These are phyloP conservation scores for Acidomyces sp. DNA, from an alignment of 495 filamentous ascomycete genomes.

Conservation along the genomic window DNA sequence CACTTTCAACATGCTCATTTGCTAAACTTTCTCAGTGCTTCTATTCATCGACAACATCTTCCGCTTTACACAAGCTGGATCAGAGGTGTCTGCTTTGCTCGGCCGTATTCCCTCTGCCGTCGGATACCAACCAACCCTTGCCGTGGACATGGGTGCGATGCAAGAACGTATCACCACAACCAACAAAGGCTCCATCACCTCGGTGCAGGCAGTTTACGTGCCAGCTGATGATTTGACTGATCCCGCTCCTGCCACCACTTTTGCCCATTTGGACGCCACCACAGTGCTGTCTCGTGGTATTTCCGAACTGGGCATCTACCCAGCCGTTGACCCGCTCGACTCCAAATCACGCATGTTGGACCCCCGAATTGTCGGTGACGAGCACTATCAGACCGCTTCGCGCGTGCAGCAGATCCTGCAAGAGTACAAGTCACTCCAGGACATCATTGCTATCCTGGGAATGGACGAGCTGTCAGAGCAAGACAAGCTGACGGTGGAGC, in stretches of 20 bases:
- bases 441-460: constrained; percentile 99
- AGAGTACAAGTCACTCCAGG: constrained; percentile 99
- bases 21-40: constrained; percentile 48
- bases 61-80: constrained; percentile 98
- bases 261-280: constrained; percentile 99
- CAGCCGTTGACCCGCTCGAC: constrained; percentile 97
- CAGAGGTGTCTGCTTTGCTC: constrained; percentile 97
- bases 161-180: constrained; percentile 99
- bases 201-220: constrained; percentile 99
- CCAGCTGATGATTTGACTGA: constrained; percentile 99
- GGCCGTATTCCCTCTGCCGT: constrained; percentile 99
- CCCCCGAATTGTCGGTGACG: constrained; percentile 91
- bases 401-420: constrained; percentile 97
- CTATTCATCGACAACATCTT: constrained; percentile 99
- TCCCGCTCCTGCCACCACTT: constrained; percentile 97
- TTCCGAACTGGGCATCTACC: constrained; percentile 99
- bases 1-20: constrained; percentile 4
- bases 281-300: constrained; percentile 99
- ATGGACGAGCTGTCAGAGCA: constrained; percentile 99
- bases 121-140: constrained; percentile 99
- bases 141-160: constrained; percentile 99
- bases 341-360: constrained; percentile 99
- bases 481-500: constrained; percentile 99
- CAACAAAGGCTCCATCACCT: constrained; percentile 98
- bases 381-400: constrained; percentile 91